These are phyloP conservation scores for Phialophora tarda DNA, from an alignment of 2,329 filamentous ascomycete genomes.

Conservation along the genomic window DNA sequence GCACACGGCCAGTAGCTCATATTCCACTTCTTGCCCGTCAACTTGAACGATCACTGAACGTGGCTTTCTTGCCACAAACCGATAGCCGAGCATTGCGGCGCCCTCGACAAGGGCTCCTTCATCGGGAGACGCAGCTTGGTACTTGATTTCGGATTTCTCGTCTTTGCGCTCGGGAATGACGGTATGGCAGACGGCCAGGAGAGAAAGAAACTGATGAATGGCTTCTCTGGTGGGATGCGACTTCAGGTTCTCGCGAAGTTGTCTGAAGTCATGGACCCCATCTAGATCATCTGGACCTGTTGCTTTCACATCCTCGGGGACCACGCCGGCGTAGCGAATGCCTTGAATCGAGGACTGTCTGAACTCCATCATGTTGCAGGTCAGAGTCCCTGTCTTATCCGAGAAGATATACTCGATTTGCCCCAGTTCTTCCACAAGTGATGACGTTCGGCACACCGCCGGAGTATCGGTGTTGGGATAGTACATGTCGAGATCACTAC, in stretches of 20 bases:
- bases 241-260: constrained; percentile 71
- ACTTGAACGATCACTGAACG: constrained; percentile 83
- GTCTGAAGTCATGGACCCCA: constrained; percentile 84
- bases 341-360: constrained; percentile 92
- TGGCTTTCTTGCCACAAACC: constrained; percentile 88
- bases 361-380: constrained; percentile 99
- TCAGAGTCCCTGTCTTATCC: constrained; percentile 95
- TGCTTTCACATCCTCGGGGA: constrained; percentile 86
- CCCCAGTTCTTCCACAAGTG: constrained; percentile 92
- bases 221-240: constrained; percentile 63
- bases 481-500: constrained; percentile 97
- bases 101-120: constrained; percentile 97
- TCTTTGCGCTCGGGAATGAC: constrained; percentile 91
- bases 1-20: constrained; percentile 92
- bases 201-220: constrained; percentile 82
- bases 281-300: constrained; percentile 73
- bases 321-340: constrained; percentile 89
- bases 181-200: constrained; percentile 91
- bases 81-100: constrained; percentile 82
- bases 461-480: constrained; percentile 94
- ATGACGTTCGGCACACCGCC: constrained; percentile 93
- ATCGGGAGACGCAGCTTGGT: constrained; percentile 95
- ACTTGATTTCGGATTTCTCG: constrained; percentile 85
- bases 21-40: constrained; percentile 74
- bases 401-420: constrained; percentile 99